Conservation (phyloP, 352 stramenopile genomes). For the Phytophthora pisi region DNA sequence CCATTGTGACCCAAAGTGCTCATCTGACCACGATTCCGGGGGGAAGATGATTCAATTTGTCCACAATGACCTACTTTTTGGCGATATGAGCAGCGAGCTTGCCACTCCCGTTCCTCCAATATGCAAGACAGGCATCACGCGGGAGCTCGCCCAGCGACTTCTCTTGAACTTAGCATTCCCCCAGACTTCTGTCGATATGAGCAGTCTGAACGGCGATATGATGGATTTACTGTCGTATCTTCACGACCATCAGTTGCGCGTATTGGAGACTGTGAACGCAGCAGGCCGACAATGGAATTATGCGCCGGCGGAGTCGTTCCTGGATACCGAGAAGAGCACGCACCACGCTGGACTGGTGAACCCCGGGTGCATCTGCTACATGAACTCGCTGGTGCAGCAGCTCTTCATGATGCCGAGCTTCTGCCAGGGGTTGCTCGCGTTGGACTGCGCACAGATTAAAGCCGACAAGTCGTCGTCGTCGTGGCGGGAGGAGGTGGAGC, state of each 20-base stretch:
- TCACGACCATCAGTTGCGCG: conserved; percentile 32
- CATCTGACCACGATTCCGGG: not conserved
- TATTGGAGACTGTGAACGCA: conserved; percentile 33
- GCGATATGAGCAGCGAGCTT: not conserved
- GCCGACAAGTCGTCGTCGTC: conserved; percentile 13
- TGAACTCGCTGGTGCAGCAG: conserved; percentile 98
- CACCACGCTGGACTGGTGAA: conserved; percentile 94
- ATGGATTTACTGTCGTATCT: conserved; percentile 23
- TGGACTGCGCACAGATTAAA: conserved; percentile 31
- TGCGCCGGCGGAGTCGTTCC: conserved; percentile 49
- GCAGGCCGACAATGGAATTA: conserved; percentile 70
- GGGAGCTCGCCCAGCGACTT: conserved; percentile 22
- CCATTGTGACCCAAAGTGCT: not conserved
- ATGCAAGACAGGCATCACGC: conserved; percentile 21
- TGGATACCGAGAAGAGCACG: conserved; percentile 27
- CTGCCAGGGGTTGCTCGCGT: conserved; percentile 46
- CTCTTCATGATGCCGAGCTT: conserved; percentile 89
- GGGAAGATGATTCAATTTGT: conserved; percentile 25
- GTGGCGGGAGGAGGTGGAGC: conserved; percentile 57
- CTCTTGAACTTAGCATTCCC: conserved; percentile 28
- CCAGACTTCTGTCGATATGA: not conserved
- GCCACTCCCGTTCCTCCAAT: conserved; percentile 8
- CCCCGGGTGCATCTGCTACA: conserved; percentile 99
- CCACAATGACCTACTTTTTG: conserved; percentile 28
- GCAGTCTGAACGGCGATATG: conserved; percentile 16